Conservation (phyloP, 176 grass and related monocot species). For the bread wheat (Triticum aestivum) region IWGSC_CS_RefSeq_v2.1 NC_057802.1:180505914-180506413, state of each 20-base stretch:
- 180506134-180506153: conserved; percentile 69
- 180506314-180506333: conserved; percentile 5
- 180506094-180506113: conserved; percentile 82
- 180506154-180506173: conserved; percentile 73
- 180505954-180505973: conserved; percentile 88
- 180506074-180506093: conserved; percentile 84
- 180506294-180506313: background rate
- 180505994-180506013: conserved; percentile 84
- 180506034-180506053: conserved; percentile 62
- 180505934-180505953: conserved; percentile 33
- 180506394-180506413: background rate
- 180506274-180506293: conserved; percentile 25
- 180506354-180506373: background rate
- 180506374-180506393: background rate
- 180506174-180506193: conserved; percentile 17
- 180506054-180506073: conserved; percentile 87
- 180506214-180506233: conserved; percentile 13
- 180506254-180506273: background rate
- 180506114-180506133: conserved; percentile 86
- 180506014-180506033: conserved; percentile 61
- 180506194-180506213: background rate
- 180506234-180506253: background rate
- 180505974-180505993: conserved; percentile 81
- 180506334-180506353: background rate
- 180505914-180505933: conserved; percentile 1